phyloP scores from a whole-genome alignment of 202 grass and related monocot genomes.

The Cymbopogon flexuosus region DNA sequence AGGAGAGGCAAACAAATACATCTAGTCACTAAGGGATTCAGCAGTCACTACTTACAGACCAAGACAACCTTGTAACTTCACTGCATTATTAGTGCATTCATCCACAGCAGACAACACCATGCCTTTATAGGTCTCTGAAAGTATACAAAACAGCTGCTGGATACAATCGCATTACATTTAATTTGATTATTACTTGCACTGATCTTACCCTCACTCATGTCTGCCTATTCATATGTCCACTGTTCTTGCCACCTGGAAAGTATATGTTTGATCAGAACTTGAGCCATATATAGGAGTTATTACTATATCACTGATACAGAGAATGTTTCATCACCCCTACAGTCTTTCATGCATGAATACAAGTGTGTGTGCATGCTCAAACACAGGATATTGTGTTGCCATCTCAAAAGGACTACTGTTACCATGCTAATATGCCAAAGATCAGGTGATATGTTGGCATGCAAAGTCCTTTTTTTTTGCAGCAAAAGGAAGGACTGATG shows the following conservation, averaged over 20 bases:
- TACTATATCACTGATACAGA: neutral
- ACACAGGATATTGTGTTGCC: neutral
- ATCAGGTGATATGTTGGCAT: too few relatives aligned
- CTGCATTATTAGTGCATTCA: too few relatives aligned
- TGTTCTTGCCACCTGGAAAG: neutral
- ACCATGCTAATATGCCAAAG: neutral
- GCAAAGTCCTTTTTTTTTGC: too few relatives aligned
- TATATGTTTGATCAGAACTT: conserved; percentile 1
- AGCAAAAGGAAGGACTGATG: conserved; percentile 57
- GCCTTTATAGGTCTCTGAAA: too few relatives aligned
- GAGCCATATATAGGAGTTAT: neutral
- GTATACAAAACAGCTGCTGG: neutral
- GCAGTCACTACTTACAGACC: conserved; percentile 10
- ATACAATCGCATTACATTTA: neutral
- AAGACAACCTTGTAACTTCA: neutral
- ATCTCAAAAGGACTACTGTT: neutral
- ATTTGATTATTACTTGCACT: neutral
- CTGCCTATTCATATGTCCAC: too few relatives aligned
- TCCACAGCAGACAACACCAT: too few relatives aligned
- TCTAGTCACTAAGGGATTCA: conserved; percentile 16
- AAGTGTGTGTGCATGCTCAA: neutral
- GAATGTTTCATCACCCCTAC: conserved; percentile 26
- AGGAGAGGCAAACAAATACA: conserved; percentile 9
- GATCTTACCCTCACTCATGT: neutral
- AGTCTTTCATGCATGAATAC: neutral